Percentiles rank a stretch among this genome's conserved stretches.
These are phyloP conservation scores for Ophiosphaerella korrae DNA, from an alignment of 2,329 filamentous ascomycete genomes.

Conservation along the genomic window DNA sequence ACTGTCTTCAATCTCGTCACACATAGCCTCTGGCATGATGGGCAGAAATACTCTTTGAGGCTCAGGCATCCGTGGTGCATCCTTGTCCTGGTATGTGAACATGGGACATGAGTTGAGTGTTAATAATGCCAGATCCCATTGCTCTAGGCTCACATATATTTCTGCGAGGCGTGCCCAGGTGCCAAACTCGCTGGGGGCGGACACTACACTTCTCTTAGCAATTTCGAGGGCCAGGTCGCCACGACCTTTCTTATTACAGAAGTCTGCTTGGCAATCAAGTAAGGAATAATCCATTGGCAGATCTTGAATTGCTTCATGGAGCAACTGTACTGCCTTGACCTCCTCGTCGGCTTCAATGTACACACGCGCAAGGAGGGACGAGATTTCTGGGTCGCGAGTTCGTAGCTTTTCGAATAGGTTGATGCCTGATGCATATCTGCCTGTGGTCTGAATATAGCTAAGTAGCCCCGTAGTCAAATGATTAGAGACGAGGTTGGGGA, in stretches of 20 bases:
- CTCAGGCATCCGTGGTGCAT: constrained; percentile 91
- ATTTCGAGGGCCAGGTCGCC: constrained; percentile 88
- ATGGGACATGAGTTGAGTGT: constrained; percentile 98
- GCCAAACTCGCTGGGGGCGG: constrained; percentile 93
- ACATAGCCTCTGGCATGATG: constrained; percentile 82
- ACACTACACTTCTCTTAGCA: constrained; percentile 91
- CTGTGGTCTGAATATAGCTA: constrained; percentile 94
- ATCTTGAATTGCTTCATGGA: constrained; percentile 87
- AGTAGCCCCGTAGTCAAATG: constrained; percentile 92
- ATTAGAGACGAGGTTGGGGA: constrained; percentile 95
- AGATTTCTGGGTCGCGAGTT: constrained; percentile 88
- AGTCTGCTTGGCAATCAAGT: constrained; percentile 91
- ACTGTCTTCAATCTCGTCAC: constrained; percentile 96
- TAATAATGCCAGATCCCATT: constrained; percentile 93
- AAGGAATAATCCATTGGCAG: constrained; percentile 98
- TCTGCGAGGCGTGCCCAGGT: constrained; percentile 95
- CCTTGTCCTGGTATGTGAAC: constrained; percentile 99
- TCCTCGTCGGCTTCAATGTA: constrained; percentile 96
- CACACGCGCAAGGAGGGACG: constrained; percentile 87
- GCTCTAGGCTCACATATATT: constrained; percentile 90
- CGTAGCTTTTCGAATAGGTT: constrained; percentile 97
- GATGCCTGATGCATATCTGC: constrained; percentile 91
- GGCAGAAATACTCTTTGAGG: constrained; percentile 87
- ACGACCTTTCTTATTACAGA: constrained; percentile 86
- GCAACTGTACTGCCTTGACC: constrained; percentile 86